Conservation (phyloP, 176 grass and related monocot genomes). For the Bonia amplexicaulis region DNA sequence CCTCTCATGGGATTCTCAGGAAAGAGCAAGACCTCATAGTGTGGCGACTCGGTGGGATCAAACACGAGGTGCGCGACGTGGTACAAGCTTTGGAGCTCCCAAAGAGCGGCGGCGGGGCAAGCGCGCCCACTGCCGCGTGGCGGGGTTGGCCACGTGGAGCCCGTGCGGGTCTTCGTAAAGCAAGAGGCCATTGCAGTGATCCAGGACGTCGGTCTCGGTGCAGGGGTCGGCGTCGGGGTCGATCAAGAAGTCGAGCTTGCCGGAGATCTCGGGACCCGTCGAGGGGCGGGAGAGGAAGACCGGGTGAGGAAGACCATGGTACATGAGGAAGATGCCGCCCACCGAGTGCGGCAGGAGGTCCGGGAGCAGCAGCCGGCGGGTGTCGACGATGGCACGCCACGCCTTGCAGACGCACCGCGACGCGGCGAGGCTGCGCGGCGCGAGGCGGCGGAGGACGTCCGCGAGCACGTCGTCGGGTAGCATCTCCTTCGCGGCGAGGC, state of each 20-base stretch:
- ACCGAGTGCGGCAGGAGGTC: conserved; percentile 2
- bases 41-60: background rate
- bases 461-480: background rate
- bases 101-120: background rate
- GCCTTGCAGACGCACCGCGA: background rate
- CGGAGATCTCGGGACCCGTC: background rate
- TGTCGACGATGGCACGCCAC: background rate
- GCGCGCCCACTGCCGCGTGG: background rate
- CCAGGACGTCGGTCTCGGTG: background rate
- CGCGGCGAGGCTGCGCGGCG: background rate
- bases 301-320: background rate
- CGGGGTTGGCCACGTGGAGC: background rate
- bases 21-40: background rate
- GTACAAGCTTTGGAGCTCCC: background rate
- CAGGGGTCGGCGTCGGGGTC: too few species aligned
- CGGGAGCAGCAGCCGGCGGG: background rate
- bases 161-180: background rate
- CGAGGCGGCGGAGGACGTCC: background rate
- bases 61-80: background rate
- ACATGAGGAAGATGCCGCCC: conserved; percentile 1
- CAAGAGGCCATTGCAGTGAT: background rate
- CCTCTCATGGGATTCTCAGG: background rate
- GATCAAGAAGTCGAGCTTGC: background rate
- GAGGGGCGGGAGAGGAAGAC: background rate
- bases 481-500: background rate